Evolutionary conservation across 139 green algal genomes (phyloP).

Genomic region (Coelastrella sp.): DNA sequence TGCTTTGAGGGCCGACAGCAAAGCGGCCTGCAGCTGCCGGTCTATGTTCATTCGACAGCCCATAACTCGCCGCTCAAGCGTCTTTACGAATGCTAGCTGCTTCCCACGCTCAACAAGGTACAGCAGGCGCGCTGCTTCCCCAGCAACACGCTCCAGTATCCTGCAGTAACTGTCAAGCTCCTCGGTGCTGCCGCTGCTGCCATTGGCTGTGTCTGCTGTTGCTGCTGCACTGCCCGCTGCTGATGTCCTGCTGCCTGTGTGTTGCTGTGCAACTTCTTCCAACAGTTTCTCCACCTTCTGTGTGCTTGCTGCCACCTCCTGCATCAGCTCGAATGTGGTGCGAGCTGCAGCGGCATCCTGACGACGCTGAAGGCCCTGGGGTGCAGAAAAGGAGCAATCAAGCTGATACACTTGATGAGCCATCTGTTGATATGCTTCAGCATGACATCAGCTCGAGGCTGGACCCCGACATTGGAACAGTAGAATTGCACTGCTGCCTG

Average conservation of each 20-base stretch:
- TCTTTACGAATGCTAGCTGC: slow-evolving; percentile 84
- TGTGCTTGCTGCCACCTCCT: slow-evolving; percentile 87
- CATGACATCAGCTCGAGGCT: no score
- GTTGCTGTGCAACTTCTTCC: slow-evolving; percentile 70
- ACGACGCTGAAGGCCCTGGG: slow-evolving; percentile 73
- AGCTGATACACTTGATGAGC: neutral
- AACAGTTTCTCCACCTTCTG: slow-evolving; percentile 97
- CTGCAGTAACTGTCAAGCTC: slow-evolving; percentile 75
- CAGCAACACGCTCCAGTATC: slow-evolving; percentile 90
- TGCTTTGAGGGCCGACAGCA: slow-evolving; percentile 66
- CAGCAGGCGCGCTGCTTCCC: slow-evolving; percentile 88
- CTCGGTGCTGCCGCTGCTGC: neutral
- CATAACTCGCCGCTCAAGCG: slow-evolving; percentile 77
- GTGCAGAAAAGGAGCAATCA: neutral
- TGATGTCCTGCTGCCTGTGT: neutral
- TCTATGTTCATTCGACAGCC: slow-evolving; percentile 61
- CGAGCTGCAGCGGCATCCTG: slow-evolving; percentile 79
- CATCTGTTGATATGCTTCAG: no score
- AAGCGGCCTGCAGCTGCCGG: slow-evolving; percentile 57
- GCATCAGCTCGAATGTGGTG: slow-evolving; percentile 87
- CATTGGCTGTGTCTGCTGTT: neutral
- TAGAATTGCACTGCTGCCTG: neutral
- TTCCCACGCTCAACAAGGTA: slow-evolving; percentile 84
- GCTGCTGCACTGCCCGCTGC: slow-evolving; percentile 23
- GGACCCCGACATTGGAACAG: no score